phyloP scores from a whole-genome alignment of 345 rosid species.

The Lumnitzera littorea region DNA sequence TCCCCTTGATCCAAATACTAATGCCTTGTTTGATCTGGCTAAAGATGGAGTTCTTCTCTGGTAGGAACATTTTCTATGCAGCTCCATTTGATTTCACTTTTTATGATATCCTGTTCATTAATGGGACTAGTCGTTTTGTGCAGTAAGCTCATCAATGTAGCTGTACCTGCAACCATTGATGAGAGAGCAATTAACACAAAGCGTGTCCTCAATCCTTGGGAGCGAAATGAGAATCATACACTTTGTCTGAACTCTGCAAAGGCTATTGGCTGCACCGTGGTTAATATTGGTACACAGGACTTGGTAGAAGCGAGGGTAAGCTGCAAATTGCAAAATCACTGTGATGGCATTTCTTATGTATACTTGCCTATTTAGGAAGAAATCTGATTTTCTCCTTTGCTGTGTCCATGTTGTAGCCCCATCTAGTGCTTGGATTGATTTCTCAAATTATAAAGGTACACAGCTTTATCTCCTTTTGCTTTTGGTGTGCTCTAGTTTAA shows the following conservation, averaged over 20 bases:
- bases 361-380: background rate
- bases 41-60: conserved; percentile 95
- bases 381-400: background rate
- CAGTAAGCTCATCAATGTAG: conserved; percentile 96
- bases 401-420: conserved; percentile 44
- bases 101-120: conserved; percentile 10
- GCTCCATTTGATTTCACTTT: background rate
- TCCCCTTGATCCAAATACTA: conserved; percentile 73
- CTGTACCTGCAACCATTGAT: conserved; percentile 97
- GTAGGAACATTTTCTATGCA: conserved; percentile 23
- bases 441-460: conserved; percentile 94
- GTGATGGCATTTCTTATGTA: background rate
- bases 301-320: conserved; percentile 94
- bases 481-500: background rate
- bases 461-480: conserved; percentile 7
- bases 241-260: conserved; percentile 97
- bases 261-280: conserved; percentile 99
- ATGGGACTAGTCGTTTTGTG: conserved; percentile 19
- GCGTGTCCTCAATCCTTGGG: conserved; percentile 82
- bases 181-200: conserved; percentile 96
- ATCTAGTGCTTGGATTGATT: conserved; percentile 90
- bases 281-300: conserved; percentile 92
- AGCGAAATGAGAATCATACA: conserved; percentile 96
- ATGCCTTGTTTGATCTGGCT: conserved; percentile 79
- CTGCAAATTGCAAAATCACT: conserved; percentile 4